These are phyloP conservation scores for Thelephora ganbajun DNA, from an alignment of 768 basidiomycete genomes.

Conservation along the genomic window DNA sequence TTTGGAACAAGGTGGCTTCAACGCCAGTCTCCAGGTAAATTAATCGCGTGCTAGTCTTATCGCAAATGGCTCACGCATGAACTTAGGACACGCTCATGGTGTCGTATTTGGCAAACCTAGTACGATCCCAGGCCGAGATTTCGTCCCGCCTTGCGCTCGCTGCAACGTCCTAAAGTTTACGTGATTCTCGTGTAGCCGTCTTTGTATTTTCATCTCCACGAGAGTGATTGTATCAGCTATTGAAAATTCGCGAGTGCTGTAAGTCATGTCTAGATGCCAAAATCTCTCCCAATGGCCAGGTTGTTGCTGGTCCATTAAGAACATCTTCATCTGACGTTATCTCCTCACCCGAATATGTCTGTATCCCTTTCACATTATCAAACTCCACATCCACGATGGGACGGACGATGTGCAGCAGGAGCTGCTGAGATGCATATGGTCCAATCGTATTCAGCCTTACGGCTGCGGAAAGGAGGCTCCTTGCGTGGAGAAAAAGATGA, in stretches of 20 bases:
- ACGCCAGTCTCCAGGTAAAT: slow-evolving; percentile 57
- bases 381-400: slow-evolving; percentile 48
- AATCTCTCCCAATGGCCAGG: slow-evolving; percentile 95
- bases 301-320: slow-evolving; percentile 60
- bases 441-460: slow-evolving; percentile 87
- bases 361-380: slow-evolving; percentile 26
- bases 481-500: slow-evolving; percentile 85
- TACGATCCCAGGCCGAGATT: slow-evolving; percentile 87
- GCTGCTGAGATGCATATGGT: slow-evolving; percentile 84
- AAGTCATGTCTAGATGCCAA: slow-evolving; percentile 82
- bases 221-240: slow-evolving; percentile 33
- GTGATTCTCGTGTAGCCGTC: slow-evolving; percentile 16
- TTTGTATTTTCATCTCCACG: too few relatives aligned
- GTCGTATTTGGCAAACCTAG: slow-evolving; percentile 85
- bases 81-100: slow-evolving; percentile 86
- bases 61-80: neutral
- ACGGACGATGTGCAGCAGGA: slow-evolving; percentile 62
- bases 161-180: slow-evolving; percentile 23
- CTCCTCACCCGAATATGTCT: neutral
- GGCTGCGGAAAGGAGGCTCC: slow-evolving; percentile 81
- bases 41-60: too few relatives aligned
- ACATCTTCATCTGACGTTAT: slow-evolving; percentile 8
- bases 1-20: slow-evolving; percentile 62
- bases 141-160: slow-evolving; percentile 72
- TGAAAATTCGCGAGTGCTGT: slow-evolving; percentile 95